Evolutionary conservation across 176 grass and related monocot species (phyloP), one percentile per base, ranked within the genome.

Genomic region (Phragmites australis): DNA sequence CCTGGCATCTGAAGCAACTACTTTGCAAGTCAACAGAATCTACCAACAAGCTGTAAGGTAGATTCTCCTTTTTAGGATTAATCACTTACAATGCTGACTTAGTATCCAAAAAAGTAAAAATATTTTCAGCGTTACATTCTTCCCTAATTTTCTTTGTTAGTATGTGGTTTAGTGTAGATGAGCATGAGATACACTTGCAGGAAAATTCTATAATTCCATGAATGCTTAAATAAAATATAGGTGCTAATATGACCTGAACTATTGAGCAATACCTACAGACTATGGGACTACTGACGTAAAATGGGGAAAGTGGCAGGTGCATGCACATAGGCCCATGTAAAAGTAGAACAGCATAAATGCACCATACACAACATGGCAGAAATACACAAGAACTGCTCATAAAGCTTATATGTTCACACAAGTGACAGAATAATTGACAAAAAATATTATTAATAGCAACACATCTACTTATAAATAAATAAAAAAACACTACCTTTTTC

Each of bases 401-500:
- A 54, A 48, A 34, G 42, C 50, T 70, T 17, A 54, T 54, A 39
- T 62, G 34, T 54, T 68, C 61, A 73, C 40, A 67, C 22, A 60
- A 17, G 44, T 50, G 4, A 45, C 42, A 43, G 16, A 83, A 68
- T 25, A 71, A 41, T 56, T 57, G 11, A 78, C 12, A 82, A 19
- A 6, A 79, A 80, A 64, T 65, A 65, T 29, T 47, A 18, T 10
- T 18, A 12, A 42, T 39, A 41, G 8, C 23, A 42, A 56, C 17
- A 56, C 56, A 68, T 55, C 23, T 68, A 14, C 11, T 14, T 46
- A 53, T 19, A 32, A 71, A 23, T 43, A 56, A 86, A 15, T 4
- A 86, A 68, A 65, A 54, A 76, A 54, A 69, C n/a, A n/a, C 5
- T 78, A 97, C 89, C 89, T 97, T 92, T 66, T 94, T 97, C 61